phyloP scores from a whole-genome alignment of 345 rosid species.

The Lepidium africanum region DNA sequence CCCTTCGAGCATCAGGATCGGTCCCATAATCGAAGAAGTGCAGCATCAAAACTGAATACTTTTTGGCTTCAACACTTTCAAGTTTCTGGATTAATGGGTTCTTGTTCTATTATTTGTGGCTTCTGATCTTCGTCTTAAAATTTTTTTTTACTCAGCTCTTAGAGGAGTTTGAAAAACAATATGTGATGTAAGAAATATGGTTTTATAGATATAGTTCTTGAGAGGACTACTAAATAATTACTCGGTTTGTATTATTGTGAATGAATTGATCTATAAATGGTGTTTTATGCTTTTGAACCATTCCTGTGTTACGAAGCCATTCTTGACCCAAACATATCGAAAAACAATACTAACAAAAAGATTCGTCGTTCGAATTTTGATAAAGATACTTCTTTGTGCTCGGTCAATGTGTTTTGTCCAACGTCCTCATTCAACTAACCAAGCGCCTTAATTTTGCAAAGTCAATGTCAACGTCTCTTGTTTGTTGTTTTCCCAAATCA shows the following conservation, averaged over 20 bases:
- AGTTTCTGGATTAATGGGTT: conserved; percentile 3
- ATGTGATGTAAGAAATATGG: conserved; percentile 17
- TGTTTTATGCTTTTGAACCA: background rate
- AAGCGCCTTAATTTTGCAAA: background rate
- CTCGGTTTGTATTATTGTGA: conserved; percentile 11
- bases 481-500: background rate
- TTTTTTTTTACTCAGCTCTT: background rate
- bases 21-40: background rate
- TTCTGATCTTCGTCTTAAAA: background rate
- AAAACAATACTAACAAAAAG: no score
- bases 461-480: conserved; percentile 4
- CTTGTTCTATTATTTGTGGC: conserved; percentile 12
- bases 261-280: background rate
- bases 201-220: conserved; percentile 14
- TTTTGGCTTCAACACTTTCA: background rate
- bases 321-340: background rate
- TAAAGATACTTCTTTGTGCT: background rate
- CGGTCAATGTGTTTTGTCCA: background rate
- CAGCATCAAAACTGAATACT: background rate
- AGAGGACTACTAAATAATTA: conserved; percentile 6
- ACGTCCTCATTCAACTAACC: background rate
- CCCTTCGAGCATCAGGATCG: background rate
- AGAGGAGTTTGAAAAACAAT: conserved; percentile 1
- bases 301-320: background rate
- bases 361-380: no score